Conservation (phyloP, 768 basidiomycete genomes). For the Tephrocybe sp. region DNA sequence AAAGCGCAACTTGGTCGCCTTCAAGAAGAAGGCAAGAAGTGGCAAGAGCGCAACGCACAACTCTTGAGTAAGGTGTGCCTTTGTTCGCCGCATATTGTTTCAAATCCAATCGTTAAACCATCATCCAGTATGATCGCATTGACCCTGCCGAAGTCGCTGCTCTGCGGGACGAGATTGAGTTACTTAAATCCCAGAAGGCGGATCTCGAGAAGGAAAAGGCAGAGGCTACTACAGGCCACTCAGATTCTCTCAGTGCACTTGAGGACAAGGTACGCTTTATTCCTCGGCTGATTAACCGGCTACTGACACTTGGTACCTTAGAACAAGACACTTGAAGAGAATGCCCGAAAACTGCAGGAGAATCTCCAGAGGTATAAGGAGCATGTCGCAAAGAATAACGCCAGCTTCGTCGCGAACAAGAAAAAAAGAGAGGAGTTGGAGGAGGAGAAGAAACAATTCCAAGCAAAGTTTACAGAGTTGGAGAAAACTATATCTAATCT, state of each 20-base stretch:
- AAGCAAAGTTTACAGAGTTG: slow-evolving; percentile 35
- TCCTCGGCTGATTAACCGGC: not conserved
- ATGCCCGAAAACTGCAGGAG: slow-evolving; percentile 31
- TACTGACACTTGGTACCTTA: slow-evolving; percentile 19
- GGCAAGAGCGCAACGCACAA: slow-evolving; percentile 84
- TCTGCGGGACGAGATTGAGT: slow-evolving; percentile 71
- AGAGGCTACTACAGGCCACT: slow-evolving; percentile 26
- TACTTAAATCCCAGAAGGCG: slow-evolving; percentile 42
- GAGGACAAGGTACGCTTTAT: slow-evolving; percentile 28
- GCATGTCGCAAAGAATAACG: slow-evolving; percentile 25
- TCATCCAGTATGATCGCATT: slow-evolving; percentile 77
- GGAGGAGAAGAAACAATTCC: slow-evolving; percentile 38
- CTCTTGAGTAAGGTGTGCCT: slow-evolving; percentile 71
- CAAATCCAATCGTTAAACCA: not conserved
- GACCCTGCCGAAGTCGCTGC: slow-evolving; percentile 84
- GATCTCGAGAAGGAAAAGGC: slow-evolving; percentile 29
- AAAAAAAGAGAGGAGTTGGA: slow-evolving; percentile 30
- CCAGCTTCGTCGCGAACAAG: slow-evolving; percentile 25
- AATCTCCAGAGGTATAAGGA: slow-evolving; percentile 38
- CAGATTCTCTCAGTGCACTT: slow-evolving; percentile 26
- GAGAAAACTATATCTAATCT: slow-evolving; percentile 35
- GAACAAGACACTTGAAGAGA: slow-evolving; percentile 44
- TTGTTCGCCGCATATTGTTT: not conserved
- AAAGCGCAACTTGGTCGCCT: slow-evolving; percentile 66
- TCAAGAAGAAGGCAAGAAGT: slow-evolving; percentile 74